Evolutionary conservation across 2,329 filamentous ascomycete species (phyloP), one percentile per base, ranked within the genome.

Genomic region (Aspergillus thermomutatus): DNA sequence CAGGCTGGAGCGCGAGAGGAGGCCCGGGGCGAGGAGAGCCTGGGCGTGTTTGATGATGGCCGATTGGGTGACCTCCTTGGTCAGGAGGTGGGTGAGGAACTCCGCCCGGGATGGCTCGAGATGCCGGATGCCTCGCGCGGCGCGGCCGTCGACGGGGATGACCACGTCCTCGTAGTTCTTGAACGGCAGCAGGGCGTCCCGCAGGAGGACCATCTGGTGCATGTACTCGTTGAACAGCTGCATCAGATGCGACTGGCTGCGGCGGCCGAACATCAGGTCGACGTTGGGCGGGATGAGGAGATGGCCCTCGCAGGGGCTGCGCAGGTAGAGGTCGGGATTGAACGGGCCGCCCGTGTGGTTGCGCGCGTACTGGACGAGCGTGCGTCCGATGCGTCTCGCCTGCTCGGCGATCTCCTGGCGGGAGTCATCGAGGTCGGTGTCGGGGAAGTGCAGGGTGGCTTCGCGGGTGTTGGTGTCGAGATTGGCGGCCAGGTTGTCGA

Each of bases 191-290:
- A 65, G 57, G 0, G 61, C 54, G 40, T 66, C 64, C 1, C 64
- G 63, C 0, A 66, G 56, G 2, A 66, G 50, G 1, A 65, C 58
- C 64, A 66, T 66, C 28, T 66, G 63, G 31, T 65, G 64, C 60
- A 66, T 63, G 23, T 66, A 65, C 31, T 66, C 64, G 37, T 64
- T 65, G 45, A 62, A 62, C 6, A 66, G 54, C 43, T 66, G 64
- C 64, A 66, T 65, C 7, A 65, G 58, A 41, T 63, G 63, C 0
- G 64, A 57, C 27, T 59, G 50, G n/a, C 57, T 59, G 28, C 61
- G 60, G 9, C 52, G 52, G 3, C 63, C 59, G 31, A 65, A 66
- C 61, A 66, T 62, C 0, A 66, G 51, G 26, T 61, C 56, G 0
- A 63, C 60, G 27, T 65, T 66, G 23, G 25, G 17, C 14, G 56